phyloP scores from a whole-genome alignment of 2,329 filamentous ascomycete genomes.

The Colletotrichum trifolii region DNA sequence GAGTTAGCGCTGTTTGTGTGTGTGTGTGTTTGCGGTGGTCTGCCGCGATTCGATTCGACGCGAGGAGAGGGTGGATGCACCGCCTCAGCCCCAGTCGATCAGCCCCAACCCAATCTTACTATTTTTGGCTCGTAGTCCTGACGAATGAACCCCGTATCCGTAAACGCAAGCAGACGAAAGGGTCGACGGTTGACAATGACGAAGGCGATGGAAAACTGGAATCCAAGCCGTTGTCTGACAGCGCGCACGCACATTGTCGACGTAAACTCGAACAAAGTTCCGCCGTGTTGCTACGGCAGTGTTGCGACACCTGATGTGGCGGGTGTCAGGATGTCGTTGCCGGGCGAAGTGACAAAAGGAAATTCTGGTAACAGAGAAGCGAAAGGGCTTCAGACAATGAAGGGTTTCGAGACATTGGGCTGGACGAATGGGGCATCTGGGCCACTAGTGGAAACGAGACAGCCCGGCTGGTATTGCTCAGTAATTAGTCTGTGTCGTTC shows the following conservation, averaged over 20 bases:
- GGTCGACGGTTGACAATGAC: conserved; percentile 2
- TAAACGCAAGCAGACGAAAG: conserved; percentile 1
- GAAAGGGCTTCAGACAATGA: conserved; percentile 12
- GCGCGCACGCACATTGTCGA: background rate
- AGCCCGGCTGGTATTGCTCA: background rate
- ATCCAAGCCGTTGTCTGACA: background rate
- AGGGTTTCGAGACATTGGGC: conserved; percentile 25
- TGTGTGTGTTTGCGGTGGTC: background rate
- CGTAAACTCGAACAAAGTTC: conserved; percentile 20
- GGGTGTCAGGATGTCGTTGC: conserved; percentile 20
- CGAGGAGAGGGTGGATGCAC: conserved; percentile 27
- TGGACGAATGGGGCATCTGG: conserved; percentile 23
- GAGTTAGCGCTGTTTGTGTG: conserved; percentile 1
- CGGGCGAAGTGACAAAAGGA: conserved; percentile 5
- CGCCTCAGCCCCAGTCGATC: conserved; percentile 37
- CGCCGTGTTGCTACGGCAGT: background rate
- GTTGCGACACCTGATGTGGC: conserved; percentile 14
- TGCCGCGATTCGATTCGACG: conserved; percentile 17
- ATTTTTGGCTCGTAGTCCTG: conserved; percentile 34
- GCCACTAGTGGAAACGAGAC: conserved; percentile 26
- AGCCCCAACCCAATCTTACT: conserved; percentile 37
- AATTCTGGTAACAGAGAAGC: conserved; percentile 3
- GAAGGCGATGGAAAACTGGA: background rate
- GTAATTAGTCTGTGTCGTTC: too few species aligned
- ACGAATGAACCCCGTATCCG: conserved; percentile 29